These are phyloP conservation scores for Juglanconis sp. DNA, from an alignment of 2,329 filamentous ascomycete genomes.

Conservation along the genomic window DNA sequence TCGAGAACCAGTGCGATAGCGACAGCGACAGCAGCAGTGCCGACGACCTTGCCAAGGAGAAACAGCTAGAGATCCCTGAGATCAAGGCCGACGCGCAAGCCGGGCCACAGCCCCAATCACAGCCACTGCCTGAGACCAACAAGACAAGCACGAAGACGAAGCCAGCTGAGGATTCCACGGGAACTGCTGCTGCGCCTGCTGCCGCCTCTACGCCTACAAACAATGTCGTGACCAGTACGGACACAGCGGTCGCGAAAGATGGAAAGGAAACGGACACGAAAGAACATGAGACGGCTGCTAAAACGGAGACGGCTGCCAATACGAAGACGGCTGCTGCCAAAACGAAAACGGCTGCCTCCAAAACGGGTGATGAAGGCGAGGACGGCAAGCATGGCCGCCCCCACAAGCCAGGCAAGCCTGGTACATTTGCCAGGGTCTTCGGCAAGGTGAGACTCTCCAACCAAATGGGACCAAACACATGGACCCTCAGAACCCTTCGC, in stretches of 20 bases:
- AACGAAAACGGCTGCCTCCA: no score
- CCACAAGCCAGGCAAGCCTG: neutral
- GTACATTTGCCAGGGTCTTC: neutral
- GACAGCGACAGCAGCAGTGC: neutral
- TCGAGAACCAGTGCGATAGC: constrained; percentile 4
- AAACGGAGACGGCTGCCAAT: neutral
- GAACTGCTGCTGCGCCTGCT: neutral
- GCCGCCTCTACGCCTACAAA: neutral
- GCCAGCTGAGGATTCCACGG: neutral
- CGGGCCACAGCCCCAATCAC: neutral
- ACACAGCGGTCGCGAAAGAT: constrained; percentile 1
- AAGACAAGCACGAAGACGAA: neutral
- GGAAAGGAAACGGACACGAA: neutral
- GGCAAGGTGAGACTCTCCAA: constrained; percentile 10
- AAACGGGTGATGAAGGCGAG: neutral
- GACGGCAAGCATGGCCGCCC: neutral
- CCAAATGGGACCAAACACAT: neutral
- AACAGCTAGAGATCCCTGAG: neutral
- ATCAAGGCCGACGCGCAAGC: constrained; percentile 1
- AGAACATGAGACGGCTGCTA: no score
- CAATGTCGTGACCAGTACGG: neutral
- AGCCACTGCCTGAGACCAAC: neutral
- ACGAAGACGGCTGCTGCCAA: no score
- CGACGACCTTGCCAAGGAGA: neutral
- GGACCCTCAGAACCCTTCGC: neutral